Base-by-base conservation (phyloP, 2,329 filamentous ascomycete genomes). In the Xylariaceae sp. region DNA sequence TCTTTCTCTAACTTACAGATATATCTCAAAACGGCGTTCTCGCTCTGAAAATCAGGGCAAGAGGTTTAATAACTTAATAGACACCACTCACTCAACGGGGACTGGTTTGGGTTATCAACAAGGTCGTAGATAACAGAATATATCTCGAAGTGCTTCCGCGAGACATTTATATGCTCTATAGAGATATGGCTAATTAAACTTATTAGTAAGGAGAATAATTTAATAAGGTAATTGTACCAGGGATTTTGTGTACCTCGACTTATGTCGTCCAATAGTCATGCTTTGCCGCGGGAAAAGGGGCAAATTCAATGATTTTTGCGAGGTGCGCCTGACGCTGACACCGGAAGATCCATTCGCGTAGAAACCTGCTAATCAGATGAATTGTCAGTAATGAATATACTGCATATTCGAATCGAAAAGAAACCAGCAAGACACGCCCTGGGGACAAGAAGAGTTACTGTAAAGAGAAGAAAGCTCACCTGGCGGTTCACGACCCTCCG, bases 131-230 rank as follows among this genome's bases (percentile, higher is more conserved):
- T 66, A 41, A 85, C 71, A 1, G 78, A 79, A 65, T 84, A 86
- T 29, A 85, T 72, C 61, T 84, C 79, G 60, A 82, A 81, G 51
- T 85, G 82, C 21, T 77, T 74, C 49, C 80, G 77, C 1, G 83
- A 85, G 19, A 85, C 74, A 9, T 67, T 57, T 0, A 65, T 60
- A 56, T 75, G 69, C 2, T 74, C 62, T n/a, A 85, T 74, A 20
- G 67, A 64, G 37, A 79, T 68, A 5, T 74, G 70, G 57, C 75
- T 79, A 41, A 7, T 7, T n/a, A n/a, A n/a, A 26, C 5, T 16
- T 10, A 19, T 60, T 49, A 60, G 54, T n/a, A 16, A 20, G 18
- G 16, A 41, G 4, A 16, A 20, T 44, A 9, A 51, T n/a, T n/a
- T n/a, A n/a, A n/a, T 26, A 26, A 9, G 23, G 23, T 26, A 9